Evolutionary conservation across 148 eudicot genomes (phyloP), one percentile per base, ranked within the genome.

Genomic region (Vaccinium macrocarpon): DNA sequence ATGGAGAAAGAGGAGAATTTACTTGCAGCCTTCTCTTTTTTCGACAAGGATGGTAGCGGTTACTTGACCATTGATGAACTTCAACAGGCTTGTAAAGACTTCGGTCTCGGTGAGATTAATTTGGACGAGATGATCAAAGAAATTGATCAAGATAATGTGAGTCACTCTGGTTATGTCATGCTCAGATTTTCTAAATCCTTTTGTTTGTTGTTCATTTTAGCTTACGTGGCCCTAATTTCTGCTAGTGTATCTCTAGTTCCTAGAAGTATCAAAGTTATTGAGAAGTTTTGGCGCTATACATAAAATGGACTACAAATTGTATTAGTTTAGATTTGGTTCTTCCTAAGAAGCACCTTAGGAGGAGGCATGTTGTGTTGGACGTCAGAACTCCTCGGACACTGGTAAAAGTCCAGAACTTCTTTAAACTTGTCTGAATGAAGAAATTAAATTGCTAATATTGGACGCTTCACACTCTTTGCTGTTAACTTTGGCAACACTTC

Each of bases 41-140:
- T 88, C 48, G 90, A 88, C 80, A 88, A 88, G 55, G 90, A 88
- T 80, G 83, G 86, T 42, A 88, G 90, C 59, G 90, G 90, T 59
- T 88, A 81, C 73, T 84, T 88, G 82, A 88, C 90, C 55, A 78
- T 81, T 3, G 90, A 88, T 38, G 90, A 88, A 86, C 88, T 88
- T 78, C 90, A 88, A 62, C 88, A 84, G 59, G 90, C 90, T 29
- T 85, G 89, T 84, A 85, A 57, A 76, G 86, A 90, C 55, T 86
- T 88, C n/a, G 88, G 90, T 84, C 86, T 88, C 0, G 85, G 82
- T 35, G 90, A 88, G 6, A 83, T 86, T 84, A 84, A 85, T 52
- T 84, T 88, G 66, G 90, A 88, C 73, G 88, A 88, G 48, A 86
- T 50, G 86, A 86, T 88, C 83, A 86, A 62, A 32, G 90, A 88